phyloP scores from a whole-genome alignment of 1,284 basidiomycete genomes.

The Trichosporon faecale region DNA sequence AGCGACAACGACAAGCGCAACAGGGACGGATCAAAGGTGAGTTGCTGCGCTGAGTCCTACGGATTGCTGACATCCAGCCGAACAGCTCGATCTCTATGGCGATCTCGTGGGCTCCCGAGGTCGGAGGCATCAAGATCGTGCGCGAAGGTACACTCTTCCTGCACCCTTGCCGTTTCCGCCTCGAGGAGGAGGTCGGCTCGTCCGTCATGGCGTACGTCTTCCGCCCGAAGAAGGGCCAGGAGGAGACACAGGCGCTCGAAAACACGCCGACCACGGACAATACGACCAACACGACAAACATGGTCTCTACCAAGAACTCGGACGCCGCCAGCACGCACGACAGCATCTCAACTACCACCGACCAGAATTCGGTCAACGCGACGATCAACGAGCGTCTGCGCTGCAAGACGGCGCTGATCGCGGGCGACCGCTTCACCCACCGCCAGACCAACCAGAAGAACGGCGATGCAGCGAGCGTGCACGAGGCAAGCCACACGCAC shows the following conservation, averaged over 20 bases:
- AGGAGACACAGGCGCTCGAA: constrained; percentile 26
- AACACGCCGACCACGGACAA: constrained; percentile 23
- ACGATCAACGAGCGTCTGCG: not conserved
- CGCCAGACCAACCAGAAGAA: not conserved
- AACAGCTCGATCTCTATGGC: constrained; percentile 25
- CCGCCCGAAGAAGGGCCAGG: constrained; percentile 12
- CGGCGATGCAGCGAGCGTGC: not conserved
- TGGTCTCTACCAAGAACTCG: not conserved
- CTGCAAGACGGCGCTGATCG: not conserved
- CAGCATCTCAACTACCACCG: not conserved
- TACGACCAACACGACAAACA: too few relatives aligned
- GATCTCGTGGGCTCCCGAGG: constrained; percentile 80
- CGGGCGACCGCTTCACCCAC: not conserved
- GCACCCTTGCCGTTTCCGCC: constrained; percentile 81
- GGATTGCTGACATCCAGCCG: constrained; percentile 13
- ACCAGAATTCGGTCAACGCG: not conserved
- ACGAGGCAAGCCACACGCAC: not conserved
- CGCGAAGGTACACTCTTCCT: constrained; percentile 76
- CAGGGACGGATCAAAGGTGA: constrained; percentile 10
- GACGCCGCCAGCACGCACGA: not conserved
- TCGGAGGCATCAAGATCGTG: constrained; percentile 90
- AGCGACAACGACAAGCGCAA: constrained; percentile 3
- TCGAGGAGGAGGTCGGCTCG: constrained; percentile 77
- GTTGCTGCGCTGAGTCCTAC: not conserved
- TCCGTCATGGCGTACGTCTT: constrained; percentile 87